Conservation (phyloP, 2,329 filamentous ascomycete species). For the Chrysosporium keratinophilum region DNA sequence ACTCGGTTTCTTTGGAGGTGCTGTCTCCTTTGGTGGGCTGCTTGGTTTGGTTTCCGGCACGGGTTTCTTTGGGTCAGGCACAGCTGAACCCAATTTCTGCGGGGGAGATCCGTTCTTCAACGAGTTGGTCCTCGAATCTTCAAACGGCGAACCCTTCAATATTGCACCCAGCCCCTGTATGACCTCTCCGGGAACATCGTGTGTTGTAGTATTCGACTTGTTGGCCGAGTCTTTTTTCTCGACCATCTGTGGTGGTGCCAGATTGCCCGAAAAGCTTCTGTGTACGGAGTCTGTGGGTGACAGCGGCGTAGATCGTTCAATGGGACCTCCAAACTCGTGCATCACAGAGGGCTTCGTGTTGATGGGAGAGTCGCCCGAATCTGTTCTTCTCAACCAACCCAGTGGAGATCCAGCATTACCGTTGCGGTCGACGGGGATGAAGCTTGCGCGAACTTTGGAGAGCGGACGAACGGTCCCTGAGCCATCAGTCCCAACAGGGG, state of each 20-base stretch:
- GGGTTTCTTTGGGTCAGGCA: conserved; percentile 5
- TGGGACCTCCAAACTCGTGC: conserved; percentile 23
- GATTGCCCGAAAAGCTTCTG: background rate
- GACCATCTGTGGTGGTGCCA: background rate
- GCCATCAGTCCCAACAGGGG: conserved; percentile 44
- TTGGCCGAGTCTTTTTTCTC: conserved; percentile 1
- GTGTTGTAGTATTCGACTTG: background rate
- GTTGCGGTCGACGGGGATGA: conserved; percentile 56
- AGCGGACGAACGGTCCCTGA: conserved; percentile 47
- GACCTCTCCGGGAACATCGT: conserved; percentile 1
- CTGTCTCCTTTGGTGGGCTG: conserved; percentile 12
- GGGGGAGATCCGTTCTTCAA: conserved; percentile 2
- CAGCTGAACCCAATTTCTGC: conserved; percentile 6
- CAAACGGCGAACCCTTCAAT: conserved; percentile 25
- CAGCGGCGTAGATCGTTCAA: conserved; percentile 14
- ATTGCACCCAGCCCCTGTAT: conserved; percentile 20
- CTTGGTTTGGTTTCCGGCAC: conserved; percentile 8
- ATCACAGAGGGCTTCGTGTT: conserved; percentile 23
- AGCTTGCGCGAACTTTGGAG: conserved; percentile 65
- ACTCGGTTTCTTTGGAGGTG: background rate
- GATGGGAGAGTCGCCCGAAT: conserved; percentile 27
- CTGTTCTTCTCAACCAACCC: conserved; percentile 34
- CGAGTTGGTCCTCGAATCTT: conserved; percentile 16
- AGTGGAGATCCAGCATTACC: conserved; percentile 22
- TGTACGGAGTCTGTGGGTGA: conserved; percentile 11